A percentile compares a stretch with the other conserved stretches of the same genome.
These are phyloP conservation scores for Mucor indicus DNA, from an alignment of 371 early-diverging fungal genomes.

Conservation along the genomic window DNA sequence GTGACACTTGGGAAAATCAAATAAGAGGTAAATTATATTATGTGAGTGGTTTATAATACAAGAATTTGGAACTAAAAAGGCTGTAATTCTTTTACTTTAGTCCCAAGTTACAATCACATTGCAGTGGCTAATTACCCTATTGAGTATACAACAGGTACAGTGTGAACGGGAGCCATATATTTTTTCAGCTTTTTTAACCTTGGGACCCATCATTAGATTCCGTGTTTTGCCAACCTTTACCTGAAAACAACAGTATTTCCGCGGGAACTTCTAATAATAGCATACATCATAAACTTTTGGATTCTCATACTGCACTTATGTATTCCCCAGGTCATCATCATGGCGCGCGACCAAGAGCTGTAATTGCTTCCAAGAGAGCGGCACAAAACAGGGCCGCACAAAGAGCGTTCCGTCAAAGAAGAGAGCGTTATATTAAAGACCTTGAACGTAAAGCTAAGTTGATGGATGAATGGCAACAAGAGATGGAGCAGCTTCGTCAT, in stretches of 20 bases:
- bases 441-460: constrained; percentile 34
- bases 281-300: constrained; percentile 4
- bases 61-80: background rate
- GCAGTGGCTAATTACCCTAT: background rate
- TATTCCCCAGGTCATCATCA: background rate
- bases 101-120: constrained; percentile 1
- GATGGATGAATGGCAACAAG: constrained; percentile 16
- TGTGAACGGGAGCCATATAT: too few relatives aligned
- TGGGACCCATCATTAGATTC: background rate
- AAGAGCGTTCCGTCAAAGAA: constrained; percentile 64
- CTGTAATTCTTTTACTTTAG: background rate
- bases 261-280: background rate
- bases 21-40: too few relatives aligned
- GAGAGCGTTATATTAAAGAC: constrained; percentile 54
- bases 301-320: constrained; percentile 3
- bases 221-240: constrained; percentile 4
- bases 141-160: constrained; percentile 3
- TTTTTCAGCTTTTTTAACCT: background rate
- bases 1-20: too few relatives aligned
- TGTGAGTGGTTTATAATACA: too few relatives aligned
- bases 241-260: background rate
- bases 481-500: constrained; percentile 12
- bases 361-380: constrained; percentile 19
- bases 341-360: constrained; percentile 6
- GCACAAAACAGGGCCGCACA: constrained; percentile 67